Evolutionary conservation across 345 rosid species (phyloP), one percentile per base, ranked within the genome.

Genomic region (Clausena lansium): DNA sequence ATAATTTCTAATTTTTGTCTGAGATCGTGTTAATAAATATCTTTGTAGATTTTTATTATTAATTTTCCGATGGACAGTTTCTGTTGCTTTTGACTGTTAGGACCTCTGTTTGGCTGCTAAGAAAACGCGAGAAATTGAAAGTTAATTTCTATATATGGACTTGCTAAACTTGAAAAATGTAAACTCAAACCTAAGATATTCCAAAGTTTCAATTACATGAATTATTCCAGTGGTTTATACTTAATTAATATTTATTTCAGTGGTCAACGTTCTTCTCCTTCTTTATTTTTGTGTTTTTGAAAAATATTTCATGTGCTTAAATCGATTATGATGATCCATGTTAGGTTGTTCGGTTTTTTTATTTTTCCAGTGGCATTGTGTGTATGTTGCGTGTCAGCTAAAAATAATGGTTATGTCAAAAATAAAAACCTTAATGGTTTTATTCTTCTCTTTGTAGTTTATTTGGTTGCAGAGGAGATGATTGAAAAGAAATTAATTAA

Each of bases 31-130:
- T 30, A 5, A 61, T 14, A 15, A 24, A 9, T 67, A 1, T 39
- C 24, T n/a, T 17, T 24, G 33, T 41, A 14, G 52, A 39, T 11
- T 39, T 39, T 41, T 11, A 25, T 22, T 24, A 33, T 38, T 67
- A n/a, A 22, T 57, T 6, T 33, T 68, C 33, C 35, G 45, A 13
- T 32, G n/a, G 57, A 9, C 57, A 25, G 33, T 25, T 68, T 39
- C 19, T 14, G 35, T 41, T 14, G 57, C 57, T 41, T 7, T 5
- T 22, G 72, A 14, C 7, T 45, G 30, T 63, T 70, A 35, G 24
- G 41, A 58, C 24, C 11, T 57, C 15, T 58, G 66, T 73, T 58
- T 58, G 76, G 66, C 59, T 73, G 35, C 66, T 36, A 32, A 73
- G 54, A 73, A 73, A 73, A 58, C 45, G 1, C 19, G 28, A 6